Base-by-base conservation (phyloP, 768 basidiomycete genomes). In the Lactarius akahatsu region DNA sequence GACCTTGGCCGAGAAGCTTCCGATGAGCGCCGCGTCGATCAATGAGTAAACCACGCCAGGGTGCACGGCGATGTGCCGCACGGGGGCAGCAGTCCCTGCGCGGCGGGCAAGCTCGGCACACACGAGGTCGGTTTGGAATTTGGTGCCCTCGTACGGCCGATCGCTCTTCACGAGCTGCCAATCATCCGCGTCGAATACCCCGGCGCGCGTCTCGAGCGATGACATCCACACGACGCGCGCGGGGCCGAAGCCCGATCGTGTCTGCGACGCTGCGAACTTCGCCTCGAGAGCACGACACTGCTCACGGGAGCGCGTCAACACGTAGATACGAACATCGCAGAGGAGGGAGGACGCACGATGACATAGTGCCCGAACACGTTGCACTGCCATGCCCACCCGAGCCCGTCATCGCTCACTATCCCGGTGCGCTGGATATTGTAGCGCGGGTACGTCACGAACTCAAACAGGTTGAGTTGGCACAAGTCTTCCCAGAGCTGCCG, bases 331-430 rank as follows among this genome's bases (percentile, higher is more conserved):
- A 3, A 11, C 36, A 13, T 2, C 20, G 11, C 4, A 8, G 64
- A 40, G n/a, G n/a, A n/a, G 32, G 30, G 36, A 41, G 32, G 4
- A 81, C 88, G 62, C 72, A 94, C 92, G 70, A 95, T 76, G 34
- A 81, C 82, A 73, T 88, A 94, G 75, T 94, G 92, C 0, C 88
- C 86, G 63, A 94, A 93, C 32, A 93, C 77, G 71, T 94, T 94
- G 66, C 85, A 89, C 73, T 94, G 91, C 91, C 92, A 95, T 8
- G 87, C 83, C 82, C 83, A 88, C 3, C 93, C 93, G 0, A 93
- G 76, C 6, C 88, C 86, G 69, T 95, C 91, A 4, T 77, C 76
- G 68, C 85, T 90, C 59, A 81, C 70, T 68, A 86, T 82, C 9
- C 89, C 91, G 13, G 65, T 72, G 34, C 79, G 74, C 73, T 94